phyloP scores from a whole-genome alignment of 2,329 filamentous ascomycete species.

The Cephalotrichum gorgonifer region DNA sequence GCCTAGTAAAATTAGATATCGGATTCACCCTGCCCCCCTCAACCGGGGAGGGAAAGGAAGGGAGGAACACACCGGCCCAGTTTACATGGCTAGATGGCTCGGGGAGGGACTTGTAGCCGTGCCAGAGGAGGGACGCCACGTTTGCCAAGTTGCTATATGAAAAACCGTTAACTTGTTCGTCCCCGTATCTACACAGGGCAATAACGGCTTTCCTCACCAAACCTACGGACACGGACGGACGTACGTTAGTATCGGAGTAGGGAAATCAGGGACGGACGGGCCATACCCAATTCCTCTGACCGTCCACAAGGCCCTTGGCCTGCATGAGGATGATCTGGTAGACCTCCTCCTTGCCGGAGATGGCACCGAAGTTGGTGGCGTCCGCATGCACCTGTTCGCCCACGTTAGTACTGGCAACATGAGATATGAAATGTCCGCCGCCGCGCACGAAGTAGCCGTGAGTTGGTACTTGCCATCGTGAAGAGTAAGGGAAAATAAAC shows the following conservation, averaged over 20 bases:
- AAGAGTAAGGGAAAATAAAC: no score
- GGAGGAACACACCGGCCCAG: constrained; percentile 52
- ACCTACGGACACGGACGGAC: background rate
- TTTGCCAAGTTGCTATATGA: constrained; percentile 62
- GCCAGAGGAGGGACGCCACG: constrained; percentile 65
- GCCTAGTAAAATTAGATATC: constrained; percentile 29
- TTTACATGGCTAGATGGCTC: constrained; percentile 58
- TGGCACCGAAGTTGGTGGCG: constrained; percentile 59
- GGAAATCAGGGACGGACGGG: background rate
- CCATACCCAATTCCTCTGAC: constrained; percentile 68
- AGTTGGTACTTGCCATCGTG: background rate
- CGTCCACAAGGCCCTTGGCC: constrained; percentile 57
- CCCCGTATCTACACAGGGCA: background rate
- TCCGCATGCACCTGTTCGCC: constrained; percentile 60
- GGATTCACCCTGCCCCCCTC: no score
- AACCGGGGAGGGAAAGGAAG: background rate
- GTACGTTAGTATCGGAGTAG: background rate
- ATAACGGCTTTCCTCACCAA: background rate
- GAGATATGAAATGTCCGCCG: no score
- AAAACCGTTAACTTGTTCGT: background rate
- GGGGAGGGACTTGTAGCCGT: constrained; percentile 64
- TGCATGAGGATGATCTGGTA: constrained; percentile 66
- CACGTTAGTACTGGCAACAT: background rate
- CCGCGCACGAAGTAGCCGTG: background rate
- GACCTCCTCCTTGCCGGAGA: constrained; percentile 59